Percentiles rank a stretch among this genome's conserved stretches.
phyloP scores from a whole-genome alignment of 176 grass and related monocot genomes.

The Juncus effusus region DNA sequence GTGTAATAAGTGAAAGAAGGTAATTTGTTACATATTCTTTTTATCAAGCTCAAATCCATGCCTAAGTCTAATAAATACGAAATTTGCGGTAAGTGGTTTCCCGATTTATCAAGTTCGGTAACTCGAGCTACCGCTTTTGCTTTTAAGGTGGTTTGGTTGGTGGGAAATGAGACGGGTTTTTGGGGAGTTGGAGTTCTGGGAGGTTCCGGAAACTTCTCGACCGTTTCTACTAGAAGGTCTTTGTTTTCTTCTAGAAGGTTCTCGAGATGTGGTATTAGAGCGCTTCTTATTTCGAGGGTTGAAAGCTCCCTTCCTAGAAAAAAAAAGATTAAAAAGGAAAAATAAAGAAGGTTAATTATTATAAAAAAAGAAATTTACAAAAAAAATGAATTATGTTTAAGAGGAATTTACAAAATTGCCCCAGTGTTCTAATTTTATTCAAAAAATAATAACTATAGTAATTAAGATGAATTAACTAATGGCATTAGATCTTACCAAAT shows the following conservation, averaged over 20 bases:
- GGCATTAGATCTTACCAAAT: no score
- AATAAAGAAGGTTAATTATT: background rate
- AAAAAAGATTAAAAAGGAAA: slow-evolving; percentile 14
- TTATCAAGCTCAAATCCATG: slow-evolving; percentile 64
- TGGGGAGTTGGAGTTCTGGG: slow-evolving; percentile 34
- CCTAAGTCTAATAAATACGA: slow-evolving; percentile 57
- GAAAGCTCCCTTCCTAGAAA: slow-evolving; percentile 84
- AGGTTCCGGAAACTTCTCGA: slow-evolving; percentile 75
- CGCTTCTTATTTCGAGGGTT: slow-evolving; percentile 81
- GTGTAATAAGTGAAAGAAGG: slow-evolving; percentile 77
- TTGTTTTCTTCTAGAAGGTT: slow-evolving; percentile 60
- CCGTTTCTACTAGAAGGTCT: slow-evolving; percentile 52
- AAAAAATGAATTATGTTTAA: background rate
- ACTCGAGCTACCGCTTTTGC: slow-evolving; percentile 68
- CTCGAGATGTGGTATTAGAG: slow-evolving; percentile 60
- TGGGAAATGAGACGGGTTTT: slow-evolving; percentile 32
- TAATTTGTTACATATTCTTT: slow-evolving; percentile 46
- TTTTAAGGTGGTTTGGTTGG: slow-evolving; percentile 32
- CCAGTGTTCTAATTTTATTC: no score
- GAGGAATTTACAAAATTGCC: background rate
- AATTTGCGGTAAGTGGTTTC: slow-evolving; percentile 55
- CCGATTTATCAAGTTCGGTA: slow-evolving; percentile 39
- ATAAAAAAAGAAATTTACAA: background rate
- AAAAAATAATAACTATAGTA: no score
- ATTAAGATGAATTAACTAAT: no score